A percentile compares a stretch with the other conserved stretches of the same genome.
phyloP scores from a whole-genome alignment of 2,329 filamentous ascomycete species.

The Didymella exigua region DNA sequence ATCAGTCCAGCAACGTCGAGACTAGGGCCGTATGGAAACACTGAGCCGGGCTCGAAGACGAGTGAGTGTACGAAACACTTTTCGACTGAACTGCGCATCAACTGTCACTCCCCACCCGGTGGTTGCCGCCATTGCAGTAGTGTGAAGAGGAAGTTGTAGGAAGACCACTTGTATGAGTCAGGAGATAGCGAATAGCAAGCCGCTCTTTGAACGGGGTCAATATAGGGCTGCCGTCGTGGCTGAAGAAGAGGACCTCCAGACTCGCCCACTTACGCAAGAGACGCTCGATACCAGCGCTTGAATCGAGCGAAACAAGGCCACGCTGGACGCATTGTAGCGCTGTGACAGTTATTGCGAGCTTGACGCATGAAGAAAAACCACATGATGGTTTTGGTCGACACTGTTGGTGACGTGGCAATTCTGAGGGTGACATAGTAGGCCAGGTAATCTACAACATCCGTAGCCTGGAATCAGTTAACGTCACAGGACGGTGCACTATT shows the following conservation, averaged over 20 bases:
- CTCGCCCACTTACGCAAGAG: slow-evolving; percentile 35
- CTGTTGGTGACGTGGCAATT: slow-evolving; percentile 20
- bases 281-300: slow-evolving; percentile 26
- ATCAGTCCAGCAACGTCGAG: slow-evolving; percentile 34
- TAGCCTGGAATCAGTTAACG: neutral
- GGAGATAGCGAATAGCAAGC: slow-evolving; percentile 28
- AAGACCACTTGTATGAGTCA: slow-evolving; percentile 37
- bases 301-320: slow-evolving; percentile 33
- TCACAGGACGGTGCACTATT: neutral
- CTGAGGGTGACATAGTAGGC: slow-evolving; percentile 23
- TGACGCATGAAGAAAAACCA: slow-evolving; percentile 43
- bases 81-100: slow-evolving; percentile 16
- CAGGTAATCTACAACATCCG: slow-evolving; percentile 19
- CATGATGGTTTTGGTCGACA: slow-evolving; percentile 32
- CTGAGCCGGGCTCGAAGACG: slow-evolving; percentile 36
- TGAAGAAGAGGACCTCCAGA: slow-evolving; percentile 26
- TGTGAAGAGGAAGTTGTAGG: slow-evolving; percentile 29
- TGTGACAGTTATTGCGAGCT: slow-evolving; percentile 35
- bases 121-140: slow-evolving; percentile 22
- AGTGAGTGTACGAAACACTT: slow-evolving; percentile 25
- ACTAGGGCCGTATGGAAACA: slow-evolving; percentile 28
- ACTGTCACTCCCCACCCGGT: slow-evolving; percentile 13
- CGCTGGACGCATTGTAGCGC: slow-evolving; percentile 40
- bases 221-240: slow-evolving; percentile 13
- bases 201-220: slow-evolving; percentile 25